Percentiles rank a stretch among this genome's conserved stretches.
Conservation (phyloP, 2,329 filamentous ascomycete genomes). For the Lizonia empirigonia region DNA sequence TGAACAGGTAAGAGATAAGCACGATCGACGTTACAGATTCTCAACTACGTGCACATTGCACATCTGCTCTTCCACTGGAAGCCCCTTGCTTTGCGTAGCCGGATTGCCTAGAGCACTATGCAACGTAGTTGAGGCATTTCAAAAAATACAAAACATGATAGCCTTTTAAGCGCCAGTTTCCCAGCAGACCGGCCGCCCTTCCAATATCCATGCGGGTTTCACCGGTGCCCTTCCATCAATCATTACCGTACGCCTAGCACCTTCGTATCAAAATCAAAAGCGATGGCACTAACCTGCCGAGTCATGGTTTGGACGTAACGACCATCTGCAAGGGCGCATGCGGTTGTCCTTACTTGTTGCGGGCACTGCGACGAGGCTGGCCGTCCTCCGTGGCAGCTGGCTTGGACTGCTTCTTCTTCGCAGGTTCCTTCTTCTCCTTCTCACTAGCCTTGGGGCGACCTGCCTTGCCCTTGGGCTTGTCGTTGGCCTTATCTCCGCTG, state of each 20-base stretch:
- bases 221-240: not conserved
- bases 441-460: conserved; percentile 52
- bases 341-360: conserved; percentile 40
- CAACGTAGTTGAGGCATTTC: not conserved
- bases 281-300: not conserved
- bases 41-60: not conserved
- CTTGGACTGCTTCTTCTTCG: conserved; percentile 54
- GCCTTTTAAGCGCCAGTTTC: not conserved
- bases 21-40: conserved; percentile 1
- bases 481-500: conserved; percentile 33
- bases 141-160: conserved; percentile 2
- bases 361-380: conserved; percentile 54
- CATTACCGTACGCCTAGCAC: conserved; percentile 7
- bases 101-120: not conserved
- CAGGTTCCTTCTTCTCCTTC: conserved; percentile 50
- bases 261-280: not conserved
- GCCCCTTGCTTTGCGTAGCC: not conserved
- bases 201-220: not conserved
- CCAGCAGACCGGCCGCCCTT: not conserved
- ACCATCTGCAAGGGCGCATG: not conserved
- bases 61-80: not conserved
- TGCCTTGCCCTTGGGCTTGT: conserved; percentile 43
- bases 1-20: conserved; percentile 9
- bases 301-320: not conserved
- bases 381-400: conserved; percentile 56